These are phyloP conservation scores for Schwanniomyces sp. DNA, from an alignment of 805 yeast species.

Conservation along the genomic window DNA sequence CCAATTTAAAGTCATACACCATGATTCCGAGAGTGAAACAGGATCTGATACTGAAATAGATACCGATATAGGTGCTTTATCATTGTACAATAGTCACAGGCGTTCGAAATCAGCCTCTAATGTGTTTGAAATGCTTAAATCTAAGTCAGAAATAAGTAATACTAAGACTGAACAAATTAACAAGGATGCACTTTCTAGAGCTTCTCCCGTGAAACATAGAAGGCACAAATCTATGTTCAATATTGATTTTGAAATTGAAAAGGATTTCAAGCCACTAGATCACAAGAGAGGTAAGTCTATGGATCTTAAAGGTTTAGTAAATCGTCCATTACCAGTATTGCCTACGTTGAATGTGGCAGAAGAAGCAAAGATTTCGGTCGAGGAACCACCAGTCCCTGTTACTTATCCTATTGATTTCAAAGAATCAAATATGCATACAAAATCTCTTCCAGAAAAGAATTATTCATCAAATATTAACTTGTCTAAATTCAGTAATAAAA, in stretches of 20 bases:
- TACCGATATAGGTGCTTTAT: slow-evolving; percentile 21
- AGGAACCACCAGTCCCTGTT: slow-evolving; percentile 39
- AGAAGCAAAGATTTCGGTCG: slow-evolving; percentile 13
- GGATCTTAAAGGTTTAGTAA: slow-evolving; percentile 6
- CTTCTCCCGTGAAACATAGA: slow-evolving; percentile 22
- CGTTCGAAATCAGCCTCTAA: slow-evolving; percentile 16
- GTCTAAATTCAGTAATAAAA: neutral
- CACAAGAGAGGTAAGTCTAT: slow-evolving; percentile 12
- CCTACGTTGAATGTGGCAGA: neutral
- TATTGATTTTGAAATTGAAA: slow-evolving; percentile 21
- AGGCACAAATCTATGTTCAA: slow-evolving; percentile 40
- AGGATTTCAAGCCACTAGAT: slow-evolving; percentile 1
- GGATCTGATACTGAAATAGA: slow-evolving; percentile 31
- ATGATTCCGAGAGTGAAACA: slow-evolving; percentile 7
- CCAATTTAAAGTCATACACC: slow-evolving; percentile 22
- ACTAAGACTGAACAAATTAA: neutral
- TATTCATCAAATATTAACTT: neutral
- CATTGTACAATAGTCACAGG: slow-evolving; percentile 12
- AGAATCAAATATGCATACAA: slow-evolving; percentile 14
- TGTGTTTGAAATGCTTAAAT: neutral
- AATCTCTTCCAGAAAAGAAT: neutral
- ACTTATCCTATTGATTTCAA: slow-evolving; percentile 42
- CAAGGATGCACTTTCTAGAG: neutral
- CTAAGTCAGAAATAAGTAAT: slow-evolving; percentile 4
- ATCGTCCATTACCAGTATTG: neutral